These are phyloP conservation scores for Candida labiduridarum DNA, from an alignment of 1,139 yeast genomes.

Conservation along the genomic window DNA sequence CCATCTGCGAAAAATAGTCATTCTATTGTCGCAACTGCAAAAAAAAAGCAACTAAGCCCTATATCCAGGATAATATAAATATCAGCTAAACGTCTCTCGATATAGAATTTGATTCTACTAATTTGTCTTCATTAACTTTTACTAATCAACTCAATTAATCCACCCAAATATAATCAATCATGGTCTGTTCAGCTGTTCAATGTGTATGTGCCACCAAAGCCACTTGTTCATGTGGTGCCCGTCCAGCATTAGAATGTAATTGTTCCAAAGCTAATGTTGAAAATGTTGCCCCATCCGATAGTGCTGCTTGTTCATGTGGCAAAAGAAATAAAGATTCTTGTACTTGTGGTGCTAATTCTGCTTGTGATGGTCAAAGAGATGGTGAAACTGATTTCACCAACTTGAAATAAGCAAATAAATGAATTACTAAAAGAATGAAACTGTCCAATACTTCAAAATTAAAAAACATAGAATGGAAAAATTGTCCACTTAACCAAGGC, in stretches of 20 bases:
- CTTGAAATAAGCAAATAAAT: slow-evolving; percentile 24
- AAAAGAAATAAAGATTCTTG: slow-evolving; percentile 44
- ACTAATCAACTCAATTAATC: background rate
- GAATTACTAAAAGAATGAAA: background rate
- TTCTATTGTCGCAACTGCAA: slow-evolving; percentile 1
- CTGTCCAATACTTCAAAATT: background rate
- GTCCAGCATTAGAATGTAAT: slow-evolving; percentile 48
- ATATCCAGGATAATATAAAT: background rate
- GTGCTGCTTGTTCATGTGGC: slow-evolving; percentile 50
- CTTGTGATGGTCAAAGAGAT: slow-evolving; percentile 46
- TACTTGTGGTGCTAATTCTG: slow-evolving; percentile 44
- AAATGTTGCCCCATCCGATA: slow-evolving; percentile 39
- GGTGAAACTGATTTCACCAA: slow-evolving; percentile 51
- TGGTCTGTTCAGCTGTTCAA: slow-evolving; percentile 48
- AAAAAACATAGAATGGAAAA: too few relatives aligned
- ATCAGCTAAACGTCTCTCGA: background rate
- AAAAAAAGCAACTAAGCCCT: background rate
- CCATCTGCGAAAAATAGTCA: background rate
- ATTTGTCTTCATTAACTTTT: background rate
- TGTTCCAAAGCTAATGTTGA: slow-evolving; percentile 46
- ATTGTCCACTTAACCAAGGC: background rate
- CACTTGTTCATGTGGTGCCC: slow-evolving; percentile 53
- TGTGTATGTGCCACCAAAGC: slow-evolving; percentile 53
- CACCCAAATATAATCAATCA: slow-evolving; percentile 15
- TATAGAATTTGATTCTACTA: background rate